Evolutionary conservation across 2,329 filamentous ascomycete species (phyloP), one percentile per base, ranked within the genome.

Genomic region (Pleomassaria siparia): DNA sequence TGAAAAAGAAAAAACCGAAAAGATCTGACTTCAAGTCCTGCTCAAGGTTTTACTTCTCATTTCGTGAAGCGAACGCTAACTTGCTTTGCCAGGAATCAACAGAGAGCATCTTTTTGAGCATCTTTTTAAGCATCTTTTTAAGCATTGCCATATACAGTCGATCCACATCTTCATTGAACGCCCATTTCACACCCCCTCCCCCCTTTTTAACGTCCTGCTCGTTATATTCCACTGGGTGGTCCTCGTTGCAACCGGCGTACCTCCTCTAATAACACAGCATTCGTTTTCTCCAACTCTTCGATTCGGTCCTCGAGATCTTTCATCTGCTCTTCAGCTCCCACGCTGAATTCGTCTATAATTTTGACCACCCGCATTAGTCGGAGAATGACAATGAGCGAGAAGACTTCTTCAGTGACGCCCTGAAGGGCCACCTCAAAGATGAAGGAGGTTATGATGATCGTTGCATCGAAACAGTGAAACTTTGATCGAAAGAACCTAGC

Each of bases 341-440:
- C 76, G 24, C 80, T 80, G 51, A 87, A 74, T 66, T 88, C 85
- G 60, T 88, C 83, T 6, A 86, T 80, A 43, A 88, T 85, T 72
- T 88, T 87, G 63, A 87, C 81, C 36, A 88, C 77, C 13, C 86
- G 78, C 81, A 84, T 87, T 3, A 88, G 73, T 44, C 85, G 81
- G 36, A 88, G 71, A 3, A 87, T 75, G 22, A 88, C 76, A 40
- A 88, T 78, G n/a, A 88, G 72, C 0, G 82, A 86, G 1, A 80
- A 83, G 39, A 86, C 81, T 60, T 87, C 81, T 65, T 85, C 81
- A 5, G 82, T 68, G 12, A 56, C 49, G n/a, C 84, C 85, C 29
- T 79, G 77, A 13, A 84, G 74, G 2, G 83, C 64, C 18, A 87
- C 69, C 57, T 88, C 84, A 44, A 87, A 74, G 24, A 80, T 62